phyloP scores from a whole-genome alignment of 2,329 filamentous ascomycete species.

The Fusarium tjaetaba region DNA sequence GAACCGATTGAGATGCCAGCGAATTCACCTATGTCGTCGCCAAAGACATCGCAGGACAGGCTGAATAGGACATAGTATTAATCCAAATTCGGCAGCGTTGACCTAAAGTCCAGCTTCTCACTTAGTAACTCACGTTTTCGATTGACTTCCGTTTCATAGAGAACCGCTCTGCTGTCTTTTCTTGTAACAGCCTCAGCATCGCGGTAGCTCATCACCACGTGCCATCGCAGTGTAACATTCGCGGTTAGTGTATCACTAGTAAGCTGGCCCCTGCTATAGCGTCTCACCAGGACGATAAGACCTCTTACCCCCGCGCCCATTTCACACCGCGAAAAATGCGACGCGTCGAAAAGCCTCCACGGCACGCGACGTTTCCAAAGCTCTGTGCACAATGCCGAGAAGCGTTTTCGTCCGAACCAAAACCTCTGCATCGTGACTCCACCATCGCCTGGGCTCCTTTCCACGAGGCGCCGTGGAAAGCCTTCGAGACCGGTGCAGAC shows the following conservation, averaged over 20 bases:
- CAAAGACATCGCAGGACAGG: background rate
- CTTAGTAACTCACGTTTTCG: too few species aligned
- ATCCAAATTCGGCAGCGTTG: background rate
- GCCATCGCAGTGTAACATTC: background rate
- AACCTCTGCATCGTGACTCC: accelerated
- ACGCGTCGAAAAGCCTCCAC: background rate
- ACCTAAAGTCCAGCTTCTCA: accelerated
- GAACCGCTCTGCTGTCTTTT: accelerated
- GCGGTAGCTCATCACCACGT: background rate
- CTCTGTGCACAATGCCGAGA: background rate
- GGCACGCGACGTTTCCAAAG: background rate
- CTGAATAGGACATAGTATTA: background rate
- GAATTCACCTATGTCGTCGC: background rate
- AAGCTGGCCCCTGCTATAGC: background rate
- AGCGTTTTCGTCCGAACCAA: background rate
- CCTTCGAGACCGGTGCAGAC: background rate
- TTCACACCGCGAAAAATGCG: background rate
- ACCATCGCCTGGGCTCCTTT: background rate
- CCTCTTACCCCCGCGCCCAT: background rate
- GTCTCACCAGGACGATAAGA: too few species aligned
- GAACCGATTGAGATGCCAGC: slow-evolving; percentile 2
- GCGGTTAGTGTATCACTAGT: background rate
- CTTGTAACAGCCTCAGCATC: background rate
- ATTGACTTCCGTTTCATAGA: accelerated
- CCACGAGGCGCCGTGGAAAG: background rate